Evolutionary conservation across 163 green algal genomes (phyloP), one percentile per base, ranked within the genome.

Genomic region (Picocystis sp.): DNA sequence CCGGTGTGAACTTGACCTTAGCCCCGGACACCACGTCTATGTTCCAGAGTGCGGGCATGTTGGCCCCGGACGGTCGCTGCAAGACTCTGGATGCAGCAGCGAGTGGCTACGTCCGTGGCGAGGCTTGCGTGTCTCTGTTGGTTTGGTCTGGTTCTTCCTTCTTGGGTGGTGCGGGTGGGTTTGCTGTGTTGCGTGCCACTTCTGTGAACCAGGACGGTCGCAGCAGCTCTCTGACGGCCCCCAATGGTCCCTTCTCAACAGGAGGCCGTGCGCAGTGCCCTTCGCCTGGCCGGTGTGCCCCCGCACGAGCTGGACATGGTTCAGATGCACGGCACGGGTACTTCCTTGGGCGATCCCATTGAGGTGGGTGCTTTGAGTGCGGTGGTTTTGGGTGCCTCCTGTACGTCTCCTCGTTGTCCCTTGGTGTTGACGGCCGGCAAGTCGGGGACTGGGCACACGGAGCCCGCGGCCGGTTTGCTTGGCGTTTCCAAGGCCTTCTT

Each of bases 301-400:
- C 43, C n/a, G 50, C 2, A 2, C 57, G 53, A 13, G 8, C 80
- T 34, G 17, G 2, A 56, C 2, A 43, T n/a, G 53, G 45, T 92
- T 22, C 60, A 76, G 23, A 57, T 92, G 58, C 84, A 93, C 45
- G 83, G 83, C 45, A 93, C 83, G 12, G 80, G 80, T 35, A 86
- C 77, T 8, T 23, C 72, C 10, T 68, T 84, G 22, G 76, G 74
- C 15, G 76, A 86, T 52, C 77, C 79, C 2, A 85, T 88, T 33
- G 81, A 88, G 45, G 55, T 92, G 5, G 72, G 71, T 0, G 83
- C 80, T 2, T 22, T 77, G 12, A n/a, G n/a, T n/a, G n/a, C n/a
- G n/a, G n/a, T n/a, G 1, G 61, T 69, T 3, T 52, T 22, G 8
- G 10, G 14, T 19, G 11, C 12, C 3, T 34, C 3, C 2, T n/a